Base-by-base conservation (phyloP, 225 moss, liverwort and hornwort species). In the Sphagnum contortum region DNA sequence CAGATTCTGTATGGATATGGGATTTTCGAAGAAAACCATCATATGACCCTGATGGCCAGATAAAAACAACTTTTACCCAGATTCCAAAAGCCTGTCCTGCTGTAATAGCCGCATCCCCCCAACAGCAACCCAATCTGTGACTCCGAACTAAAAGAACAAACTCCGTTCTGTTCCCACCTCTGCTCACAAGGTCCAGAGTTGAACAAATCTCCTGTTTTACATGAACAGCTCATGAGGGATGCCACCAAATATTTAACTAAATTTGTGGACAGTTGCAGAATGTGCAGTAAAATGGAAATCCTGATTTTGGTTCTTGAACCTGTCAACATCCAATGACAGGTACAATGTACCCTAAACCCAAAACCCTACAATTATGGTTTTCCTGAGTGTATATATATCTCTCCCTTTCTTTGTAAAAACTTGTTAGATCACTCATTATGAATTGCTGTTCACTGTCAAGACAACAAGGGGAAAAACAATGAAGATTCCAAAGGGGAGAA, bases 141-240 rank as follows among this genome's bases (percentile, higher is more conserved):
- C 80, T 72, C 64, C 85, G 92, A 50, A 89, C 74, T 55, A 93
- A 75, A 45, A 98, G 85, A 54, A 86, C 78, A 67, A 84, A 80
- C 47, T 71, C 48, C 50, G 87, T 55, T 48, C 67, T 73, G 48
- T 75, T 73, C 68, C 66, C 71, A 55, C 76, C 81, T 57, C 84
- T 67, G 49, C 29, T 29, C 29, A 29, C 29, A 29, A 98, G 84
- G 75, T 98, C 96, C 74, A 93, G 71, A 10, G 91, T 93, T 55
- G 96, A 98, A 63, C 70, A 71, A 57, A 57, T 68, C 44, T 56
- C 67, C 81, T 84, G 76, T 47, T 48, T 3, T 55, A 47, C 5
- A 59, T 12, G 50, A 8, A 12, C 44, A 57, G 47, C 47, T 3
- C 5, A 57, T 9, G n/a, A 57, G 12, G 4, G 9, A 10, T 55